phyloP scores from a whole-genome alignment of 352 stramenopile genomes.

The Pythium sukuiense region DNA sequence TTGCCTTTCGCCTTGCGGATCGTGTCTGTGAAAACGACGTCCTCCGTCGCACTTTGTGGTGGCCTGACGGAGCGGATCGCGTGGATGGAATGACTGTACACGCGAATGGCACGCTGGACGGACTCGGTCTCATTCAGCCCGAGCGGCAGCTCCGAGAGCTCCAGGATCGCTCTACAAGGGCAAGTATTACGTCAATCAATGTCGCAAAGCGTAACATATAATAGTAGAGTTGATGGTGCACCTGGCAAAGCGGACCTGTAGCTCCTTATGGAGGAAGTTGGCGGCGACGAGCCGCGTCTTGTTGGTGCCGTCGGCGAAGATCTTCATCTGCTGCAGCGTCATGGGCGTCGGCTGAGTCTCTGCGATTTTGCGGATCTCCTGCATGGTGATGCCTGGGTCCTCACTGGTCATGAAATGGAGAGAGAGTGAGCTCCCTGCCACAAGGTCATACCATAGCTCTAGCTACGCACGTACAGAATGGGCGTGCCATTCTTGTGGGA shows the following conservation, averaged over 20 bases:
- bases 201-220: background rate
- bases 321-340: conserved; percentile 81
- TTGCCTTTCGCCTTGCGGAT: conserved; percentile 52
- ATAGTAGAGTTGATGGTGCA: conserved; percentile 6
- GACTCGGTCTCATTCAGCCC: conserved; percentile 62
- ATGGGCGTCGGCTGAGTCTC: conserved; percentile 57
- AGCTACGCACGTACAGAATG: conserved; percentile 18
- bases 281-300: conserved; percentile 64
- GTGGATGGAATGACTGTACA: conserved; percentile 62
- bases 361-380: conserved; percentile 62
- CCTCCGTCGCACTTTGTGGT: conserved; percentile 46
- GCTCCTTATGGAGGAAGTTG: conserved; percentile 78
- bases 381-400: conserved; percentile 46
- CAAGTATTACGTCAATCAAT: background rate
- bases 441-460: background rate
- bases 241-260: conserved; percentile 75
- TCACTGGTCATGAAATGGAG: background rate
- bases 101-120: conserved; percentile 58
- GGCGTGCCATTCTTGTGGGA: conserved; percentile 27
- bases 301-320: conserved; percentile 57
- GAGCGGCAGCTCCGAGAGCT: conserved; percentile 72
- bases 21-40: conserved; percentile 62
- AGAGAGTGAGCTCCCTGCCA: background rate
- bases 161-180: conserved; percentile 49
- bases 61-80: conserved; percentile 42